Evolutionary conservation across 75 land plant genomes (phyloP).

Genomic region (Ceratopteris richardii): DNA sequence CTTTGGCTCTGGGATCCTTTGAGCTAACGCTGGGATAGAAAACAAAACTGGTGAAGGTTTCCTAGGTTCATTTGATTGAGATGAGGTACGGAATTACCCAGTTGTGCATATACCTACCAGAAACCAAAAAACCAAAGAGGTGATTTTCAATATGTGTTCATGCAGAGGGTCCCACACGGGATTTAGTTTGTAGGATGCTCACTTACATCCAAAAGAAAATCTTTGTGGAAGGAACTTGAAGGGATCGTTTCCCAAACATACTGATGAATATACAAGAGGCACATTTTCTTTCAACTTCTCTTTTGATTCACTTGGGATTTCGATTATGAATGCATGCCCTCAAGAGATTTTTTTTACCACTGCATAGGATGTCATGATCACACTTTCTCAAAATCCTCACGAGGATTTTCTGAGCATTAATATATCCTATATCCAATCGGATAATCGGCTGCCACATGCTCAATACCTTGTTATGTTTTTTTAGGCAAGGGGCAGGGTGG

Average conservation of each 20-base stretch:
- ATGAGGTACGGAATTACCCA: constrained; percentile 52
- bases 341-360: constrained; percentile 78
- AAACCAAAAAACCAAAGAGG: constrained; percentile 74
- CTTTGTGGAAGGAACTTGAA: constrained; percentile 4
- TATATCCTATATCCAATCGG: constrained; percentile 63
- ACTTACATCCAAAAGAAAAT: constrained; percentile 35
- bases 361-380: constrained; percentile 50
- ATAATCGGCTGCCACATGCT: constrained; percentile 66
- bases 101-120: constrained; percentile 40
- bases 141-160: constrained; percentile 48
- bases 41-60: constrained; percentile 81
- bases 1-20: too few relatives aligned
- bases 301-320: constrained; percentile 52
- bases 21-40: too few relatives aligned
- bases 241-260: too few relatives aligned
- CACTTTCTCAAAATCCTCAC: constrained; percentile 50
- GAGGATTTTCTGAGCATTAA: constrained; percentile 55
- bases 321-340: constrained; percentile 61
- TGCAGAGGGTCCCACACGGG: constrained; percentile 94
- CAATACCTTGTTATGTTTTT: constrained; percentile 74
- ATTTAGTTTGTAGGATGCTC: constrained; percentile 49
- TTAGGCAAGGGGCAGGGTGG: too few relatives aligned
- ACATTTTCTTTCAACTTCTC: background rate
- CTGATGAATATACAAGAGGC: background rate
- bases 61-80: constrained; percentile 67